Percentiles rank a stretch among this genome's conserved stretches.
These are phyloP conservation scores for Apophysomyces trapeziformis DNA, from an alignment of 371 early-diverging fungal genomes.

Conservation along the genomic window DNA sequence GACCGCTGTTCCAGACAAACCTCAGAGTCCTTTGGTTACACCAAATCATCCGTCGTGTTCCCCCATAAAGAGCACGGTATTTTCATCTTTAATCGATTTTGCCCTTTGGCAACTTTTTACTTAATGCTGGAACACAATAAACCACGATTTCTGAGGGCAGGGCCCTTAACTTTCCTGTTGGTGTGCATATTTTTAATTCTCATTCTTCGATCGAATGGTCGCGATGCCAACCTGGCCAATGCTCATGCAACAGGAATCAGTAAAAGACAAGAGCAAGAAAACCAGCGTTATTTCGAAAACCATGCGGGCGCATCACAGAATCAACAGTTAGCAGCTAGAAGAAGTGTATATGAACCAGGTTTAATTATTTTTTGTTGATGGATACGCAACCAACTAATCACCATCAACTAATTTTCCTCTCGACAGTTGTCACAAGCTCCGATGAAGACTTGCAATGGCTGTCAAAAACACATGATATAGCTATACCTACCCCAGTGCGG, in stretches of 20 bases:
- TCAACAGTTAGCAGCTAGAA: background rate
- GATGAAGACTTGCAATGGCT: slow-evolving; percentile 18
- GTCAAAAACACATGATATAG: slow-evolving; percentile 27
- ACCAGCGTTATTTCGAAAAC: background rate
- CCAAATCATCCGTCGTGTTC: slow-evolving; percentile 1
- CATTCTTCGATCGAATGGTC: slow-evolving; percentile 4
- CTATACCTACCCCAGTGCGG: slow-evolving; percentile 23
- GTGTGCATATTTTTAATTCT: slow-evolving; percentile 6
- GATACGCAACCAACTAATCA: background rate
- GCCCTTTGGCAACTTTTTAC: background rate
- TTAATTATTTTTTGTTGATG: background rate
- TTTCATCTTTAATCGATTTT: background rate
- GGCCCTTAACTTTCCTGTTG: slow-evolving; percentile 5
- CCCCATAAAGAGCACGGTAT: background rate
- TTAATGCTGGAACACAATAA: background rate
- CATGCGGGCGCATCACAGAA: background rate
- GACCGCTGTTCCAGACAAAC: slow-evolving; percentile 11
- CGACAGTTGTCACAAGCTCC: background rate
- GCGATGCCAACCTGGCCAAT: background rate
- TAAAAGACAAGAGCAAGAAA: slow-evolving; percentile 3
- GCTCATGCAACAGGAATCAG: background rate
- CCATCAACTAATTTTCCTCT: background rate
- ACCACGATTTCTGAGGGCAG: slow-evolving; percentile 6
- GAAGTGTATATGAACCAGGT: slow-evolving; percentile 14
- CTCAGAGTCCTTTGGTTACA: background rate